phyloP scores from a whole-genome alignment of 2,329 filamentous ascomycete genomes.

The Aspergillus cejpii region DNA sequence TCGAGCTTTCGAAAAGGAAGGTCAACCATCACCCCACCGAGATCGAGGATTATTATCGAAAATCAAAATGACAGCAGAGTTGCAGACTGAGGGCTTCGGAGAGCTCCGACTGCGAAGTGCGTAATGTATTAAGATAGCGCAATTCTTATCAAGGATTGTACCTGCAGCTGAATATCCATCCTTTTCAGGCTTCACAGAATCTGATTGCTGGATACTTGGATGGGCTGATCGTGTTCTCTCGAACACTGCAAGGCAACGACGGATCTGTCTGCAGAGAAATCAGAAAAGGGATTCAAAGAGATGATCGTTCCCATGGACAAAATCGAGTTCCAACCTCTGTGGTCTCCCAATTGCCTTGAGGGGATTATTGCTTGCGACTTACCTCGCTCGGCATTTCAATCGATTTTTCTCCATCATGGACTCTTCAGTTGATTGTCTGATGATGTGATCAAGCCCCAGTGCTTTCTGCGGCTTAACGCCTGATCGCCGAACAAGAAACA shows the following conservation, averaged over 20 bases:
- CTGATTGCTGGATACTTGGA: not conserved
- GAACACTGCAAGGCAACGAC: not conserved
- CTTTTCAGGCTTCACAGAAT: not conserved
- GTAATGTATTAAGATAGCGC: not conserved
- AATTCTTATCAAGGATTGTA: constrained; percentile 5
- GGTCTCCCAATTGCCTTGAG: not conserved
- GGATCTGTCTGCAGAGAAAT: not conserved
- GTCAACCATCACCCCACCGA: not conserved
- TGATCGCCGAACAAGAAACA: no score
- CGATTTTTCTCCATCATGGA: no score
- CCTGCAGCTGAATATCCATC: constrained; percentile 1
- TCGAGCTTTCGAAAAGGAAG: constrained; percentile 2
- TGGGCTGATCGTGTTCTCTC: not conserved
- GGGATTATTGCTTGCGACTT: not conserved
- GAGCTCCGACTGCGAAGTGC: constrained; percentile 1
- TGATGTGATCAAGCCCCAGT: no score
- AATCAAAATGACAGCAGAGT: not conserved
- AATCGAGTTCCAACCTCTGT: not conserved
- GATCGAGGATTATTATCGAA: constrained; percentile 1
- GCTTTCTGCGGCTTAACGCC: no score
- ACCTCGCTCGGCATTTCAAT: not conserved
- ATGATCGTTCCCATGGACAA: not conserved
- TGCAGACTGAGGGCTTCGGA: constrained; percentile 1
- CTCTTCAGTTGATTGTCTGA: no score
- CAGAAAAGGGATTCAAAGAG: not conserved